Evolutionary conservation across 2,329 filamentous ascomycete genomes (phyloP), one percentile per base, ranked within the genome.

Genomic region (Alternaria rosae): DNA sequence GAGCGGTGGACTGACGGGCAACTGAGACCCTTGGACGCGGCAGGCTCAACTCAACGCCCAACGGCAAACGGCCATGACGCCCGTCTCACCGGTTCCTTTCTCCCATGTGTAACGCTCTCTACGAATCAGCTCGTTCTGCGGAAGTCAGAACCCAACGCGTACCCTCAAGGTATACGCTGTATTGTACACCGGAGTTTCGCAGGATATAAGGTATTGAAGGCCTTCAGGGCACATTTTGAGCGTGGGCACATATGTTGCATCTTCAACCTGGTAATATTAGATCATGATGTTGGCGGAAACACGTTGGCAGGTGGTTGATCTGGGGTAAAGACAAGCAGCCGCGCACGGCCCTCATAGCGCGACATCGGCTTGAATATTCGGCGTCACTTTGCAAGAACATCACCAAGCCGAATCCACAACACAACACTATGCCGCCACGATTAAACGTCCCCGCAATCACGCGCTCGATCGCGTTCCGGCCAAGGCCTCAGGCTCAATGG

Each of bases 391-490:
- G 47, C 47, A 32, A 61, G 53, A 41, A 60, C 57, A 47, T 58
- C 53, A 43, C 57, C 54, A 62, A 59, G 5, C 53, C 45, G 59
- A 54, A 58, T 13, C 52, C 65, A 67, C 61, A 64, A 64, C 67
- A 65, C 62, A 43, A 42, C 68, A 73, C 55, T 17, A 81, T 81
- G 79, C 76, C 78, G 62, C 78, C 79, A 54, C 75, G 77, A 76
- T 68, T 80, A 53, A 78, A 72, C 45, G 26, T 79, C 52, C 65
- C 76, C 42, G 60, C 69, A 1, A 63, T 79, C 28, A 56, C 76
- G 53, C 68, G 76, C 57, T 64, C 74, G 57, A 77, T 80, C 55
- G 70, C 75, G 8, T 74, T 75, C 57, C 67, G 77, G 23, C 68
- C 76, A 2, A 75, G 66, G 64, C 64, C 70, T 4, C 66, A 71